Percentiles rank a stretch among this genome's conserved stretches.
Evolutionary conservation across 2,329 filamentous ascomycete species (phyloP).

Genomic region (Fonsecaea monophora): DNA sequence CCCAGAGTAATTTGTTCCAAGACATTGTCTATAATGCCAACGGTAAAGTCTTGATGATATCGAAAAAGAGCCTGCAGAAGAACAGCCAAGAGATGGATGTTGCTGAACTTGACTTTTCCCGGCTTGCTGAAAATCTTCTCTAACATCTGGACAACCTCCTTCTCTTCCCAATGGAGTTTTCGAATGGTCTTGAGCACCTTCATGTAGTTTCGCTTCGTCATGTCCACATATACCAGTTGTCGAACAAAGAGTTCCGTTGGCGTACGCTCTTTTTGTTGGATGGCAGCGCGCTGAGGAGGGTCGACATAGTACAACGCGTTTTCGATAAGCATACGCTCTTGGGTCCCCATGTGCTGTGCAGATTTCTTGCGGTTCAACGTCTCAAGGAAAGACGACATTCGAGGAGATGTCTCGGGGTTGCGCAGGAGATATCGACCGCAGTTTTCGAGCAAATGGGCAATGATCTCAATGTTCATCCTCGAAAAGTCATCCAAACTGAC

Average conservation of each 20-base stretch:
- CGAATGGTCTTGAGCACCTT: constrained; percentile 94
- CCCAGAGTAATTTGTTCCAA: constrained; percentile 87
- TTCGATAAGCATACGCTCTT: constrained; percentile 97
- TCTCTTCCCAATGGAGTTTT: constrained; percentile 96
- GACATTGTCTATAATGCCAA: constrained; percentile 88
- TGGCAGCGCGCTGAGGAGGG: constrained; percentile 88
- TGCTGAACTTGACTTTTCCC: constrained; percentile 96
- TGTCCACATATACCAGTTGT: constrained; percentile 89
- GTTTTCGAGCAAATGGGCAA: constrained; percentile 93
- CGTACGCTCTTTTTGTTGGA: constrained; percentile 94
- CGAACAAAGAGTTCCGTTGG: constrained; percentile 92
- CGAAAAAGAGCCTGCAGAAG: constrained; percentile 86
- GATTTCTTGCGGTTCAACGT: constrained; percentile 95
- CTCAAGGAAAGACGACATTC: constrained; percentile 93
- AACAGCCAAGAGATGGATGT: constrained; percentile 90
- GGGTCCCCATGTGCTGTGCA: constrained; percentile 91
- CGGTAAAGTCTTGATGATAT: constrained; percentile 89
- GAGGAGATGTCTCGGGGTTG: constrained; percentile 87
- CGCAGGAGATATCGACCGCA: constrained; percentile 93
- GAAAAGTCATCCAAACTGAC: constrained; percentile 98
- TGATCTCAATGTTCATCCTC: constrained; percentile 98
- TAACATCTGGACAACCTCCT: constrained; percentile 78
- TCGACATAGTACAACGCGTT: constrained; percentile 99
- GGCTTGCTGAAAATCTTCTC: constrained; percentile 96
- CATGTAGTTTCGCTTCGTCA: constrained; percentile 92